Percentiles rank a stretch among this genome's conserved stretches.
phyloP scores from a whole-genome alignment of 139 green algal genomes.

The Coccomyxa sp. region DNA sequence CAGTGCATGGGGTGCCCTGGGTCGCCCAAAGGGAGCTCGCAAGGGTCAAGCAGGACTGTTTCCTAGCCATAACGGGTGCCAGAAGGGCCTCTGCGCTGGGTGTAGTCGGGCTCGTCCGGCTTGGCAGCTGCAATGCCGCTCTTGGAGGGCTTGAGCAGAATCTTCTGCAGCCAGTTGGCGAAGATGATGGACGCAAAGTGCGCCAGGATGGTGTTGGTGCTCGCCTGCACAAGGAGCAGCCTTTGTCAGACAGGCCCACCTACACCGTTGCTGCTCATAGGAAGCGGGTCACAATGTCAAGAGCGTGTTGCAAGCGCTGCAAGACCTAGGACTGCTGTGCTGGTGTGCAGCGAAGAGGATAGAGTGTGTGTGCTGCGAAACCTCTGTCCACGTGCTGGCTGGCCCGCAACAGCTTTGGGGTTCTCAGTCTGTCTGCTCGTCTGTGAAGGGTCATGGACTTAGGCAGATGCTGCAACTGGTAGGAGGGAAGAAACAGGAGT shows the following conservation, averaged over 20 bases:
- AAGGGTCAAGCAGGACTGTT: no score
- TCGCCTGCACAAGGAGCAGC: conserved; percentile 58
- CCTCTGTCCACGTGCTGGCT: background rate
- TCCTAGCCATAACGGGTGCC: background rate
- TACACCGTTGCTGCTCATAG: no score
- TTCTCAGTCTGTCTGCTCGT: no score
- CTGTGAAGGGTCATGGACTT: no score
- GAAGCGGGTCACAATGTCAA: no score
- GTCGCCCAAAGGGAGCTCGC: no score
- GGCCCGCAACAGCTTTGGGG: background rate
- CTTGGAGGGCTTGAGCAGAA: conserved; percentile 28
- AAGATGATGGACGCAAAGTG: conserved; percentile 84
- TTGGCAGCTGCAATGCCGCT: background rate
- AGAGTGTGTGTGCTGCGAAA: background rate
- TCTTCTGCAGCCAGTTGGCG: conserved; percentile 66
- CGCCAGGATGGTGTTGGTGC: conserved; percentile 78
- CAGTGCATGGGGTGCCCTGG: no score
- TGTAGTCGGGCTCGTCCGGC: conserved; percentile 1
- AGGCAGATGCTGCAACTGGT: no score
- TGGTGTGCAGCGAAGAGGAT: background rate
- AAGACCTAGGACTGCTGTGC: no score
- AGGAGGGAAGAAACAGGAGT: background rate
- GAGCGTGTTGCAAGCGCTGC: no score
- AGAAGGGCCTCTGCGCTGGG: background rate
- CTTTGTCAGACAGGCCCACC: background rate